Percentiles rank a stretch among this genome's conserved stretches.
phyloP scores from a whole-genome alignment of 2,329 filamentous ascomycete species.

The Escovopsis sp. region DNA sequence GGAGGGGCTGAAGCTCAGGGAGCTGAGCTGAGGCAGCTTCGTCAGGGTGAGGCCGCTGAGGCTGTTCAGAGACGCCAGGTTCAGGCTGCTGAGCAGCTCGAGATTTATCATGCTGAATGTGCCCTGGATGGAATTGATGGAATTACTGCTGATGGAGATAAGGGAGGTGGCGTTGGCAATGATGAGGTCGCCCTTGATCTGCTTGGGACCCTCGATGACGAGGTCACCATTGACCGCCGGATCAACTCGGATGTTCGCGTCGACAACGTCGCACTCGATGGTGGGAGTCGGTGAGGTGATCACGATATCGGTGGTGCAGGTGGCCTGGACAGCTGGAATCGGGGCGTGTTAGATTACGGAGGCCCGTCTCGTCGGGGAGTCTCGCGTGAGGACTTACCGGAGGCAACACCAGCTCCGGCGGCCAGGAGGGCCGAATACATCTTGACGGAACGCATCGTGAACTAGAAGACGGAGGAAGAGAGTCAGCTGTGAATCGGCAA shows the following conservation, averaged over 20 bases:
- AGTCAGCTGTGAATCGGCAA: background rate
- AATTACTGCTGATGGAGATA: constrained; percentile 44
- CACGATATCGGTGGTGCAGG: constrained; percentile 40
- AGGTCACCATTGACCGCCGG: constrained; percentile 41
- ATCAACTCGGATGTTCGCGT: constrained; percentile 53
- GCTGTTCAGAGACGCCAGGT: constrained; percentile 47
- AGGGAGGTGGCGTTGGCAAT: constrained; percentile 46
- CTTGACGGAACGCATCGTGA: constrained; percentile 33
- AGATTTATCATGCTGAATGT: constrained; percentile 55
- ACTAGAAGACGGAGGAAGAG: constrained; percentile 8
- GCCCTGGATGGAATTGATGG: constrained; percentile 51
- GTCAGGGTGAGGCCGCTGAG: constrained; percentile 57
- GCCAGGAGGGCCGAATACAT: constrained; percentile 31
- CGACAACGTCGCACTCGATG: constrained; percentile 54
- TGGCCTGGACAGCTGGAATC: constrained; percentile 16
- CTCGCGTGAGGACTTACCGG: constrained; percentile 22
- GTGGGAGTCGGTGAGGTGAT: constrained; percentile 46
- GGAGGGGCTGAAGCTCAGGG: constrained; percentile 32
- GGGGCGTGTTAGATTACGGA: background rate
- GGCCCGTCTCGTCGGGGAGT: background rate
- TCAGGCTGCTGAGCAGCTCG: constrained; percentile 52
- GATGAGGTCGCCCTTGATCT: constrained; percentile 43
- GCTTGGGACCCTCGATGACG: constrained; percentile 42
- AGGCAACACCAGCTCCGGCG: constrained; percentile 24
- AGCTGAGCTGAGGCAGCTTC: constrained; percentile 49